Conservation (phyloP, 305 asterid genomes). For the Withania somnifera region DNA sequence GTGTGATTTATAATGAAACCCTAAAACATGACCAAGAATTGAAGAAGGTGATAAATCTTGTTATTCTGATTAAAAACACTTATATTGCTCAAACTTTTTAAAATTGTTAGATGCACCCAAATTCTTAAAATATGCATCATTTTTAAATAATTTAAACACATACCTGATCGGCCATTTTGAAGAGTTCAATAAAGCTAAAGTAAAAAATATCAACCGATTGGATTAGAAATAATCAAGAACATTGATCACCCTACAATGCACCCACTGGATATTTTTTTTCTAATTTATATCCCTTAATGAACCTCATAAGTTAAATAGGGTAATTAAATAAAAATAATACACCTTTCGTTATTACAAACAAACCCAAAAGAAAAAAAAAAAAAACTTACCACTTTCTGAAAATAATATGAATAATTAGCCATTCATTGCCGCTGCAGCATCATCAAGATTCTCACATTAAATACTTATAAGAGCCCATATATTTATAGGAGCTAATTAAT, state of each 20-base stretch:
- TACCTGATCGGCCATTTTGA: too few species aligned
- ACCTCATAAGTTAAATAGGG: not conserved
- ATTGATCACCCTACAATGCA: not conserved
- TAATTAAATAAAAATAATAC: not conserved
- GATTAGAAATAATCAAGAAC: not conserved
- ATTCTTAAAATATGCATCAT: too few species aligned
- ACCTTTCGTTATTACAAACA: not conserved
- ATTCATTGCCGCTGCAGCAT: conserved; percentile 7
- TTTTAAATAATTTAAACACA: too few species aligned
- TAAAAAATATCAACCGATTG: too few species aligned
- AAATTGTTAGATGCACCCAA: too few species aligned
- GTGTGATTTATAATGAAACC: not conserved
- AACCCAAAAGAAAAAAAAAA: not conserved
- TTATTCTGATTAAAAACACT: not conserved
- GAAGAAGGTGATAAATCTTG: not conserved
- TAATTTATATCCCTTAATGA: not conserved
- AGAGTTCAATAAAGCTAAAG: too few species aligned
- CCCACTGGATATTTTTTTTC: not conserved
- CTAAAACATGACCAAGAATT: not conserved
- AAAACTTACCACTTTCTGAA: not conserved
- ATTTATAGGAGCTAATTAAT: not conserved
- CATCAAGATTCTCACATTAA: conserved; percentile 3
- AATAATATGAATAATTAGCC: not conserved
- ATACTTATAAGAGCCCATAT: not conserved
- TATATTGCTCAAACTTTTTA: too few species aligned